Percentiles rank a stretch among this genome's conserved stretches.
Evolutionary conservation across 257 asterid species (phyloP).

Genomic region (Anisodus tanguticus): DNA sequence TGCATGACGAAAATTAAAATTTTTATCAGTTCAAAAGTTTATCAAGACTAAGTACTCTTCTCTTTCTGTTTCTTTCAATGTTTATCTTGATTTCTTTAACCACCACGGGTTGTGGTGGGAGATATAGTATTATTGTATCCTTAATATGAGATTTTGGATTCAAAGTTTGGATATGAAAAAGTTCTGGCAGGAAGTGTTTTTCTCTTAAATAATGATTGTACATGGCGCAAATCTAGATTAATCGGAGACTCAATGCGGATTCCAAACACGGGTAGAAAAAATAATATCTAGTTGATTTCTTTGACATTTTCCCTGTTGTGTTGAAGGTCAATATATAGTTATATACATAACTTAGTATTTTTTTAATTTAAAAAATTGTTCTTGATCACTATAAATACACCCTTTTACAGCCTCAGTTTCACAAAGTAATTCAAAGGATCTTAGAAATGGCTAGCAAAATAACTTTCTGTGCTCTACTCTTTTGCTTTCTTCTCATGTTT

Average conservation of each 20-base stretch:
- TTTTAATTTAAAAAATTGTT: neutral
- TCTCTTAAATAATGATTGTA: no score
- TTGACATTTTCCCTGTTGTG: neutral
- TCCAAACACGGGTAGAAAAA: no score
- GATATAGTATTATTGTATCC: no score
- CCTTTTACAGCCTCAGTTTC: neutral
- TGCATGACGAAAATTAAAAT: neutral
- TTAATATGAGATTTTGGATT: no score
- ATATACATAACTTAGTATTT: no score
- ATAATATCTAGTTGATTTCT: neutral
- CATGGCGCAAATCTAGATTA: no score
- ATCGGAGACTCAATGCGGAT: no score
- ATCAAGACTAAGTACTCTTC: neutral
- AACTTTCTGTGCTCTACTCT: neutral
- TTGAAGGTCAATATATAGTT: neutral
- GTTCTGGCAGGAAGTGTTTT: no score
- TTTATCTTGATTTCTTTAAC: neutral
- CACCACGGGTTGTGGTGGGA: no score
- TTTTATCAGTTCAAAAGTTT: slow-evolving; percentile 1
- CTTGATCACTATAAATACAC: neutral
- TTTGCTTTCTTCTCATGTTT: slow-evolving; percentile 26
- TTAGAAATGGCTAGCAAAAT: slow-evolving; percentile 31
- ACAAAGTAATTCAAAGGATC: neutral
- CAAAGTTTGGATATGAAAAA: no score
- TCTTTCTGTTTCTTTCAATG: neutral